These are phyloP conservation scores for Melampsora larici-populina DNA, from an alignment of 1,284 basidiomycete genomes.

Conservation along the genomic window DNA sequence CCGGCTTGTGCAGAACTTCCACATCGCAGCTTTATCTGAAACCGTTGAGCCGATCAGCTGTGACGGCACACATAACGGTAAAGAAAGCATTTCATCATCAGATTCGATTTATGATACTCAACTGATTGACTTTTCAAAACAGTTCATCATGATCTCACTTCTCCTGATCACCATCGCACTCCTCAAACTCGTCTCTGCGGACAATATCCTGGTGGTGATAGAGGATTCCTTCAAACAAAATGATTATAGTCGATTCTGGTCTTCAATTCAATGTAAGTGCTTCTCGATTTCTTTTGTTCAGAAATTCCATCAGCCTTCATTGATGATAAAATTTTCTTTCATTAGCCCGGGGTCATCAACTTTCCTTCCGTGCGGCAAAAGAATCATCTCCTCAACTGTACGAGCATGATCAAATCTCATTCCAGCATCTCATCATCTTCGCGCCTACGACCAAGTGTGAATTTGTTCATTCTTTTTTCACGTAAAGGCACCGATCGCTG, in stretches of 20 bases:
- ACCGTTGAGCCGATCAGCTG: too few species aligned
- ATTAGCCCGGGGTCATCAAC: conserved; percentile 51
- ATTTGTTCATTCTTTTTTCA: conserved; percentile 42
- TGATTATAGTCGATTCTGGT: conserved; percentile 76
- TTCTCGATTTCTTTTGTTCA: neutral
- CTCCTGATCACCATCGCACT: neutral
- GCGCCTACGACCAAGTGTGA: conserved; percentile 76
- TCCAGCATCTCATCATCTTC: conserved; percentile 78
- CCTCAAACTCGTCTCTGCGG: conserved; percentile 56
- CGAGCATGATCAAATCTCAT: conserved; percentile 68
- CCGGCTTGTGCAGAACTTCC: too few species aligned
- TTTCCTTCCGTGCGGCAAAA: conserved; percentile 77
- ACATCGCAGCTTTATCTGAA: too few species aligned
- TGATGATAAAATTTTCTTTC: neutral
- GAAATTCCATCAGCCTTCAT: neutral
- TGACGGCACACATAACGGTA: too few species aligned
- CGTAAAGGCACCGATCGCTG: neutral
- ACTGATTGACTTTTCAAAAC: too few species aligned
- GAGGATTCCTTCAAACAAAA: conserved; percentile 66
- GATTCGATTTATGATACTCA: too few species aligned
- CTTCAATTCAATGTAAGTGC: conserved; percentile 66
- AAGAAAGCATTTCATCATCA: too few species aligned
- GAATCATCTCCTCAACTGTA: conserved; percentile 65
- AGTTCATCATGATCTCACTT: neutral
- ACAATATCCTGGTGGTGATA: conserved; percentile 76